A percentile compares a stretch with the other conserved stretches of the same genome.
Evolutionary conservation across 768 basidiomycete species (phyloP).

Genomic region (Harrya chromipes): DNA sequence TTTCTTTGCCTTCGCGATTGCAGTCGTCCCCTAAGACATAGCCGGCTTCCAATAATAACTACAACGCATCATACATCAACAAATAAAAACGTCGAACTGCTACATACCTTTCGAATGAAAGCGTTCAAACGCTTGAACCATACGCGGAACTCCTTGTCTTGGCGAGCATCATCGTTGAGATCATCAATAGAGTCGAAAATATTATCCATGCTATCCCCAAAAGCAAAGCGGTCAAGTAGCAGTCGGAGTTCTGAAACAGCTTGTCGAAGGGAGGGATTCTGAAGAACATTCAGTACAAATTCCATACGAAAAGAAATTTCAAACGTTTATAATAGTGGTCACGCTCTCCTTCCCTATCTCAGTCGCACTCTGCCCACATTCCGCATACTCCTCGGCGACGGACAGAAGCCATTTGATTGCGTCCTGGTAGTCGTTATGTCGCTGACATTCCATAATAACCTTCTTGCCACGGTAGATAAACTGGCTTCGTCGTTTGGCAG

Average conservation of each 20-base stretch:
- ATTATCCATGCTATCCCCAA: constrained; percentile 59
- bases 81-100: neutral
- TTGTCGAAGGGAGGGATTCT: constrained; percentile 56
- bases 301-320: neutral
- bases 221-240: constrained; percentile 89
- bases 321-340: constrained; percentile 11
- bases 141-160: constrained; percentile 68
- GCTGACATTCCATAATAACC: constrained; percentile 90
- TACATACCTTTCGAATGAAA: constrained; percentile 61
- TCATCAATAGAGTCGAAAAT: constrained; percentile 69
- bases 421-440: constrained; percentile 86
- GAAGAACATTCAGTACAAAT: constrained; percentile 9
- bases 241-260: constrained; percentile 66
- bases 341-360: constrained; percentile 31
- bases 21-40: constrained; percentile 82
- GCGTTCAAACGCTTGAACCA: constrained; percentile 68
- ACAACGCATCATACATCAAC: neutral
- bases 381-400: constrained; percentile 59
- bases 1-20: constrained; percentile 54
- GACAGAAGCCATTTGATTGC: constrained; percentile 71
- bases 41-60: constrained; percentile 77
- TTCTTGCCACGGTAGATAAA: constrained; percentile 95
- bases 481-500: constrained; percentile 84
- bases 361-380: constrained; percentile 44
- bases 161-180: constrained; percentile 68